These are phyloP conservation scores for Trichophyton rubrum DNA, from an alignment of 2,329 filamentous ascomycete genomes.

Conservation along the genomic window DNA sequence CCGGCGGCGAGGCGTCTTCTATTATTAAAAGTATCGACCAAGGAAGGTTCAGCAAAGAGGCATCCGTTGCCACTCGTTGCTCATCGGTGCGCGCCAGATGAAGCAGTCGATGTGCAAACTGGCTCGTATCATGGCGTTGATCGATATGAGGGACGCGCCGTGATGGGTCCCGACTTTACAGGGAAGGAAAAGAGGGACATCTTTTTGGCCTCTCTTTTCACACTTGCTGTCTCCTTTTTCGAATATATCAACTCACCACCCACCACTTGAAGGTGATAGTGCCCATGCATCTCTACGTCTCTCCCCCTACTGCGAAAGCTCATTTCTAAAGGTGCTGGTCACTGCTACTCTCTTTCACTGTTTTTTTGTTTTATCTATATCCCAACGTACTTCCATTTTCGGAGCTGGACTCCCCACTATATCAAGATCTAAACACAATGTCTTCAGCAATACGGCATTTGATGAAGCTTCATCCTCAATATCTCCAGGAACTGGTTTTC, in stretches of 20 bases:
- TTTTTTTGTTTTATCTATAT: neutral
- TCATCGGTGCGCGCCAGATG: neutral
- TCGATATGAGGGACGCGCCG: neutral
- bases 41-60: neutral
- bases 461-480: constrained; percentile 7
- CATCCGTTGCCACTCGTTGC: neutral
- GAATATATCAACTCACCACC: neutral
- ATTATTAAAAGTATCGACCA: neutral
- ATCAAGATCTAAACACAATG: neutral
- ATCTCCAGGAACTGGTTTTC: constrained; percentile 13
- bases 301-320: neutral
- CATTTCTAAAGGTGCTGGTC: neutral
- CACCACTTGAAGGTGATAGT: neutral
- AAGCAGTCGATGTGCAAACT: neutral
- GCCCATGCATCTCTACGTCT: neutral
- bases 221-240: neutral
- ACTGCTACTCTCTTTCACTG: neutral
- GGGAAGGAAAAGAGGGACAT: neutral
- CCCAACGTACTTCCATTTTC: neutral
- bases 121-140: neutral
- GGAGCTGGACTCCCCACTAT: neutral
- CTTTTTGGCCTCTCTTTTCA: neutral
- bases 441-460: neutral
- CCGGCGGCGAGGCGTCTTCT: no score
- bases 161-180: neutral